A percentile compares a stretch with the other conserved stretches of the same genome.
Conservation (phyloP, 257 asterid species). For the Solanum virginianum region DNA sequence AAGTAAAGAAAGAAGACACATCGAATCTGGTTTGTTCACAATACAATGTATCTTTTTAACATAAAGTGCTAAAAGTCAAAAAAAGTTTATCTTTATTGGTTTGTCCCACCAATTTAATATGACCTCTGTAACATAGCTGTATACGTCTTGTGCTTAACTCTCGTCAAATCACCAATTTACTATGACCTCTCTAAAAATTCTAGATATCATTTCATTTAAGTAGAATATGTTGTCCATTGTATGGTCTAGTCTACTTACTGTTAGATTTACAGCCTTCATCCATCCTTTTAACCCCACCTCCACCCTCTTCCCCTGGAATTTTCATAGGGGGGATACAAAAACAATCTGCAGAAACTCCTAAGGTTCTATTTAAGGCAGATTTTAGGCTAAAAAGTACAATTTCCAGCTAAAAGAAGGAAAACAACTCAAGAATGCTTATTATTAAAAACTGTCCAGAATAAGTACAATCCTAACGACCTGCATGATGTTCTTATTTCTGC, state of each 20-base stretch:
- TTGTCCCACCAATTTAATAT: background rate
- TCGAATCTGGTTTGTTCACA: background rate
- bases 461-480: too few relatives aligned
- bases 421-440: background rate
- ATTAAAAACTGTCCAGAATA: background rate
- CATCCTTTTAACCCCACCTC: background rate
- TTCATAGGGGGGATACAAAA: background rate
- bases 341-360: background rate
- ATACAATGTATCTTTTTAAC: background rate
- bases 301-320: background rate
- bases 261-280: background rate
- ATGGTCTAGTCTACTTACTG: background rate
- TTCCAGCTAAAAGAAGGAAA: background rate
- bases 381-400: background rate
- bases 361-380: background rate
- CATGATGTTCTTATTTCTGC: too few relatives aligned
- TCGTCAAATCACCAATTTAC: background rate
- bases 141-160: background rate
- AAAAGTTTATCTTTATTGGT: too few relatives aligned
- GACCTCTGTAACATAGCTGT: too few relatives aligned
- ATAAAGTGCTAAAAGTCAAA: background rate
- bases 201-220: background rate
- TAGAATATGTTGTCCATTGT: background rate
- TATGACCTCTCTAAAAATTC: background rate
- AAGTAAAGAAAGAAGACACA: background rate